A percentile compares a stretch with the other conserved stretches of the same genome.
These are phyloP conservation scores for Elsinoe arachidis DNA, from an alignment of 2,329 filamentous ascomycete genomes.

Conservation along the genomic window DNA sequence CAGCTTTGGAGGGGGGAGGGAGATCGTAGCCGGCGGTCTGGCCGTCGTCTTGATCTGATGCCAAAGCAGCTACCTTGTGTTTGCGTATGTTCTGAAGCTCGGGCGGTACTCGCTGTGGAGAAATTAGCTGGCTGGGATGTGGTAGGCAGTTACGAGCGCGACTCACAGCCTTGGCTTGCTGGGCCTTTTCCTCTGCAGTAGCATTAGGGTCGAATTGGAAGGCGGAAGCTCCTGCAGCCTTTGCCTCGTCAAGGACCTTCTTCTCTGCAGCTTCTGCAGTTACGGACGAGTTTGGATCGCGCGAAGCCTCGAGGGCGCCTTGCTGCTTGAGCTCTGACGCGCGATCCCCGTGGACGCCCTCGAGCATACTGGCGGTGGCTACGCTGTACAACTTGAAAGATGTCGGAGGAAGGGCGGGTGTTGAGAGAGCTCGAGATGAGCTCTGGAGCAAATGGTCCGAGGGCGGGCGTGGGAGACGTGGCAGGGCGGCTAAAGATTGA, in stretches of 20 bases:
- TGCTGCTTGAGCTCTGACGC: slow-evolving; percentile 66
- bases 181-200: slow-evolving; percentile 71
- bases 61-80: slow-evolving; percentile 59
- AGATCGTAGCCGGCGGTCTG: slow-evolving; percentile 64
- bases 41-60: slow-evolving; percentile 72
- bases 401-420: background rate
- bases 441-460: background rate
- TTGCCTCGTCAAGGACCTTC: slow-evolving; percentile 67
- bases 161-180: slow-evolving; percentile 67
- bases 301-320: slow-evolving; percentile 68
- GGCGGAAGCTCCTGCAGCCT: slow-evolving; percentile 67
- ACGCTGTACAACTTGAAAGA: slow-evolving; percentile 17
- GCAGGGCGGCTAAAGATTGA: background rate
- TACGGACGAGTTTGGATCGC: slow-evolving; percentile 59
- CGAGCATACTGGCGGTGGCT: slow-evolving; percentile 22
- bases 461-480: background rate
- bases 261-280: slow-evolving; percentile 63
- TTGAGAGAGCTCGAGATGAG: background rate
- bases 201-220: slow-evolving; percentile 85
- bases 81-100: slow-evolving; percentile 54
- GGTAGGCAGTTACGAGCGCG: background rate
- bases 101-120: slow-evolving; percentile 50
- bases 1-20: slow-evolving; percentile 62
- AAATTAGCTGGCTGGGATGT: background rate
- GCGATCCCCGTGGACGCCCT: slow-evolving; percentile 22